Evolutionary conservation across 306 rosid species (phyloP).

Genomic region (Fragaria ananassa): DNA sequence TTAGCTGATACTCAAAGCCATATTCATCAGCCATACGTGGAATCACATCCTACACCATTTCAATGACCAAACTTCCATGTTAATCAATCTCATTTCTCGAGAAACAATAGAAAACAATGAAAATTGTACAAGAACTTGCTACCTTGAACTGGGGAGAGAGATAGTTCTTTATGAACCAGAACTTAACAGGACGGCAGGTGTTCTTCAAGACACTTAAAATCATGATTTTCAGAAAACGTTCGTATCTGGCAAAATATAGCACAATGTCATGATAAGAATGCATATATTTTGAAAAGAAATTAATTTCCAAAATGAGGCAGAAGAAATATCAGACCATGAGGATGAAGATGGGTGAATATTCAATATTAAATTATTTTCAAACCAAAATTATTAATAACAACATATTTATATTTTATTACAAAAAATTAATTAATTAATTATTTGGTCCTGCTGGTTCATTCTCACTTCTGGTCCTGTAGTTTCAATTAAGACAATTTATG

Average conservation of each 20-base stretch:
- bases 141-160: conserved; percentile 98
- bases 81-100: conserved; percentile 17
- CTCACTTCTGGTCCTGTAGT: background rate
- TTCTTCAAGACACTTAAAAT: conserved; percentile 91
- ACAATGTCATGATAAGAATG: background rate
- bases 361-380: background rate
- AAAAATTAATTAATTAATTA: background rate
- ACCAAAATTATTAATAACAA: background rate
- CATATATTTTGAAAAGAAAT: background rate
- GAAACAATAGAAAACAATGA: conserved; percentile 12
- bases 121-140: conserved; percentile 12
- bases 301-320: background rate
- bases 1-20: conserved; percentile 82
- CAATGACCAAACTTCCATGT: conserved; percentile 23
- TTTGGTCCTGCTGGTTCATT: background rate
- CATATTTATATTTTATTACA: background rate
- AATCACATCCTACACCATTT: conserved; percentile 63
- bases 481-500: background rate
- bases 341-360: background rate
- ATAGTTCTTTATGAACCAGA: conserved; percentile 99
- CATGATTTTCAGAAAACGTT: conserved; percentile 95
- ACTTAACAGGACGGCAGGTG: conserved; percentile 88
- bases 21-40: conserved; percentile 93
- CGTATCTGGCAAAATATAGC: conserved; percentile 63
- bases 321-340: background rate